Conservation (phyloP, 2,329 filamentous ascomycete species). For the Uncinocarpus reesii region DNA sequence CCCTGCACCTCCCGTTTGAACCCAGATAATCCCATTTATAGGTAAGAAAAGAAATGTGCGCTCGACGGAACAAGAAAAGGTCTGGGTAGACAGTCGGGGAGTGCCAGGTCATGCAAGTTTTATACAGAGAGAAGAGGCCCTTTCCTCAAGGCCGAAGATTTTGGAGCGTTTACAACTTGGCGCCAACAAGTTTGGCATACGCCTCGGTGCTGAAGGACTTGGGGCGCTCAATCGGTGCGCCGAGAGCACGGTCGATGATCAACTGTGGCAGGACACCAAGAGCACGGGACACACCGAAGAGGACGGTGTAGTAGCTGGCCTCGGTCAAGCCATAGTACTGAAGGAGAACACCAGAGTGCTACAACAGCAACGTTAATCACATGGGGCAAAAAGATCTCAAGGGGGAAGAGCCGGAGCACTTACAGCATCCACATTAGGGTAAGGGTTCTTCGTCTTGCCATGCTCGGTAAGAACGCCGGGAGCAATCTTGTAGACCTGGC, state of each 20-base stretch:
- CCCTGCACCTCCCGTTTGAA: conserved; percentile 4
- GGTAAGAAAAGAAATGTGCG: conserved; percentile 4
- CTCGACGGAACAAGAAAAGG: conserved; percentile 3
- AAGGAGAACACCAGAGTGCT: conserved; percentile 94
- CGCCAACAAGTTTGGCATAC: conserved; percentile 83
- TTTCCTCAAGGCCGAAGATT: background rate
- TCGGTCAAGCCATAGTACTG: conserved; percentile 99
- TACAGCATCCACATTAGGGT: conserved; percentile 85
- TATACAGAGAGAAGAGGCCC: background rate
- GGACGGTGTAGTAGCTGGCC: conserved; percentile 99
- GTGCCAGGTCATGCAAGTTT: conserved; percentile 3
- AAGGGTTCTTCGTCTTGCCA: conserved; percentile 98
- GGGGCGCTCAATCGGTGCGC: conserved; percentile 93
- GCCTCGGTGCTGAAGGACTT: conserved; percentile 98
- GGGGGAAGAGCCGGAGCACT: background rate
- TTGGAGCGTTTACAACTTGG: conserved; percentile 64
- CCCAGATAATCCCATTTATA: conserved; percentile 5
- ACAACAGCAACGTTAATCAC: conserved; percentile 13
- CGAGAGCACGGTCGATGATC: conserved; percentile 97
- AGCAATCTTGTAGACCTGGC: conserved; percentile 99
- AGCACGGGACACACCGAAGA: conserved; percentile 96
- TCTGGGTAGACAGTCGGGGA: conserved; percentile 1
- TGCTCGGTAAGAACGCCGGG: conserved; percentile 96
- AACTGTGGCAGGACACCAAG: conserved; percentile 98
- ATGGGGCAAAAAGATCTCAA: background rate